Evolutionary conservation across 139 green algal genomes (phyloP).

Genomic region (Desmodesmus armatus): DNA sequence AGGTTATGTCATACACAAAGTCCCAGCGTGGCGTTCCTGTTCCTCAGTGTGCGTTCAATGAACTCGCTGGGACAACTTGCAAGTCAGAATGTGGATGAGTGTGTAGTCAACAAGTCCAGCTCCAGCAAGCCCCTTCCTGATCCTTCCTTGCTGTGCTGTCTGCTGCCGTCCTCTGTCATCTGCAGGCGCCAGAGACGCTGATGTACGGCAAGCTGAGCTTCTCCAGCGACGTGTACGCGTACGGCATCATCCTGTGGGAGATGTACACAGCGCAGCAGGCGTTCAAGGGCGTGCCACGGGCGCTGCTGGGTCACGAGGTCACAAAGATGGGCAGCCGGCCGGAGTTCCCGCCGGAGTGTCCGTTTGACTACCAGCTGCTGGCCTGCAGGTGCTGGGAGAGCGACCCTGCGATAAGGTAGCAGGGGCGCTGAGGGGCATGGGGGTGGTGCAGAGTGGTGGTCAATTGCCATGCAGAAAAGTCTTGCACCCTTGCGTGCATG

Average conservation of each 20-base stretch:
- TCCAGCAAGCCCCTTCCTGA: not conserved
- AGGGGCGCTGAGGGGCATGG: no score
- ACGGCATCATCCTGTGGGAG: constrained; percentile 54
- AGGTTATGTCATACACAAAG: no score
- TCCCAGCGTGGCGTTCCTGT: no score
- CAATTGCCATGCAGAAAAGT: no score
- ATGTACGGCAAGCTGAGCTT: constrained; percentile 22
- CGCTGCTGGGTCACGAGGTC: constrained; percentile 61
- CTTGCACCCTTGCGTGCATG: no score
- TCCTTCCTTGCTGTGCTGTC: no score
- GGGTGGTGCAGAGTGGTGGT: no score
- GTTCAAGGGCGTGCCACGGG: constrained; percentile 53
- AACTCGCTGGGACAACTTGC: no score
- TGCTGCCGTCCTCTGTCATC: no score
- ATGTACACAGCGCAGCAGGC: constrained; percentile 47
- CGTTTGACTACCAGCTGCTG: constrained; percentile 63
- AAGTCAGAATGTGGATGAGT: no score
- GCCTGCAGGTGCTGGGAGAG: constrained; percentile 65
- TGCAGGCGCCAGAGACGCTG: constrained; percentile 51
- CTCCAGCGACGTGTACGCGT: constrained; percentile 49
- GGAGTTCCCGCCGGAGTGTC: constrained; percentile 52
- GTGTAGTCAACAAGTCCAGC: no score
- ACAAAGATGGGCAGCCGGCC: constrained; percentile 46
- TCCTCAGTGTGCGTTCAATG: no score
- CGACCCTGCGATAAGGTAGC: constrained; percentile 53